These are phyloP conservation scores for Balakata baccata DNA, from an alignment of 345 rosid genomes.

Conservation along the genomic window DNA sequence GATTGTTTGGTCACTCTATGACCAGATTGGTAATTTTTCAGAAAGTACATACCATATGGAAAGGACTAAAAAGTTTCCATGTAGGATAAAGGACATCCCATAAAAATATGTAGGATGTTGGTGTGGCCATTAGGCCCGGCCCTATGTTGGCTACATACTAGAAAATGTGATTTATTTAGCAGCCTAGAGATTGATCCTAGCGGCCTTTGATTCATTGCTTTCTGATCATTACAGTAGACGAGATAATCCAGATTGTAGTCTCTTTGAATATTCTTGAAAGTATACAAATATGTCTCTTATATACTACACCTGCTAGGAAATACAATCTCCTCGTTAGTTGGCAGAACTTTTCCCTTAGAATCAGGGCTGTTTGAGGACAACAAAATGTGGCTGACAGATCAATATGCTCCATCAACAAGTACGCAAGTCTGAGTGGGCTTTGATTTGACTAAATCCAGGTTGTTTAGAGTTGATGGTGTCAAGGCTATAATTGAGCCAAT, in stretches of 20 bases:
- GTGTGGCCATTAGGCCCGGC: not conserved
- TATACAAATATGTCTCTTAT: no score
- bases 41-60: conserved; percentile 1
- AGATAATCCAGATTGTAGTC: no score
- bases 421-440: conserved; percentile 1
- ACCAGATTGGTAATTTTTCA: conserved; percentile 5
- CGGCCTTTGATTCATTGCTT: not conserved
- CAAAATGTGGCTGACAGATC: not conserved
- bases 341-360: not conserved
- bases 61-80: not conserved
- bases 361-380: not conserved
- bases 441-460: conserved; percentile 16
- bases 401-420: not conserved
- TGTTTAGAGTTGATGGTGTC: conserved; percentile 13
- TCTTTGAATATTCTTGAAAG: not conserved
- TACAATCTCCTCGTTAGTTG: not conserved
- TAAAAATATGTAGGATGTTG: not conserved
- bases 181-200: not conserved
- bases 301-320: no score
- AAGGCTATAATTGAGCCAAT: conserved; percentile 19
- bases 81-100: not conserved
- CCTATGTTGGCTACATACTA: not conserved
- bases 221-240: not conserved
- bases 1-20: not conserved
- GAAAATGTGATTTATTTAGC: not conserved